Evolutionary conservation across 1,139 yeast species (phyloP).

Genomic region (Kodamaea plutei): DNA sequence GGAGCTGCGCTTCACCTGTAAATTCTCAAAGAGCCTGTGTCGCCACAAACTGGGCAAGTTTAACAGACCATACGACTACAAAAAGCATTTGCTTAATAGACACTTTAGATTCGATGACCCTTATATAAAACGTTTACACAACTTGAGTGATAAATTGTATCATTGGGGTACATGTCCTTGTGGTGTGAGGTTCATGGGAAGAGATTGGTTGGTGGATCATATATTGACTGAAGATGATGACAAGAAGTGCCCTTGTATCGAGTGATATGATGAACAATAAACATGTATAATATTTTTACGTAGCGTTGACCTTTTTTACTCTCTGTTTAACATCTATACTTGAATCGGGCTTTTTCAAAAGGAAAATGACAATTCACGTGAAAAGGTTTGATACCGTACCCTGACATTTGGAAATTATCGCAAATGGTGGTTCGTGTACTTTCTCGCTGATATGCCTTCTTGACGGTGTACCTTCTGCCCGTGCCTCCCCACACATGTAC

Average conservation of each 20-base stretch:
- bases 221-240: constrained; percentile 33
- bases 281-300: too few relatives aligned
- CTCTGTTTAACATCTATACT: too few relatives aligned
- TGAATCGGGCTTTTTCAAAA: too few relatives aligned
- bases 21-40: constrained; percentile 53
- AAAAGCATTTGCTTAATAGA: constrained; percentile 60
- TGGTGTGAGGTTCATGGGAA: constrained; percentile 48
- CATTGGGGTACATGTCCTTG: constrained; percentile 57
- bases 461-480: too few relatives aligned
- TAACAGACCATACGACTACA: constrained; percentile 67
- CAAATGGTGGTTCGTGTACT: too few relatives aligned
- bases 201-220: constrained; percentile 57
- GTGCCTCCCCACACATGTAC: too few relatives aligned
- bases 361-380: too few relatives aligned
- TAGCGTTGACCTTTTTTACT: too few relatives aligned
- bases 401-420: too few relatives aligned
- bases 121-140: constrained; percentile 45
- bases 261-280: too few relatives aligned
- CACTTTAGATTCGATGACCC: constrained; percentile 57
- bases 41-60: constrained; percentile 55
- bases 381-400: too few relatives aligned
- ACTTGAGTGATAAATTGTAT: constrained; percentile 50
- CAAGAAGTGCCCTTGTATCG: constrained; percentile 27
- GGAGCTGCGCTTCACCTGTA: constrained; percentile 55
- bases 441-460: too few relatives aligned